phyloP scores from a whole-genome alignment of 1,139 yeast species.

The Yamadazyma friedrichii region DNA sequence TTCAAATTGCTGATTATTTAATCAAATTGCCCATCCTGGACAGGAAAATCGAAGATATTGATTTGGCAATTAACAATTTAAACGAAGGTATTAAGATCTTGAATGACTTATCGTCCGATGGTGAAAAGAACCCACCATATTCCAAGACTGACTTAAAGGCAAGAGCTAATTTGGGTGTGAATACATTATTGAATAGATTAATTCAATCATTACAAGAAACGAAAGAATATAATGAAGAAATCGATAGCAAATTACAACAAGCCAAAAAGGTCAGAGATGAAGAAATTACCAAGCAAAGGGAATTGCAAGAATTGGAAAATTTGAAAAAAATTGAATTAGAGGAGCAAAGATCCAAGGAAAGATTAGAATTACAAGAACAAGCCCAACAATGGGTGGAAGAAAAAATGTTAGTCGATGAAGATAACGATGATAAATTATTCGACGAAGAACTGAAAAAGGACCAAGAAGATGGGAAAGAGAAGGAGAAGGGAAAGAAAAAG shows the following conservation, averaged over 20 bases:
- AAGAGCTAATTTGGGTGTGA: slow-evolving; percentile 81
- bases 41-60: slow-evolving; percentile 63
- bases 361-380: slow-evolving; percentile 72
- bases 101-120: slow-evolving; percentile 52
- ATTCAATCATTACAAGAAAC: slow-evolving; percentile 74
- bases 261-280: slow-evolving; percentile 68
- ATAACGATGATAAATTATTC: slow-evolving; percentile 35
- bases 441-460: slow-evolving; percentile 27
- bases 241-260: slow-evolving; percentile 62
- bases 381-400: slow-evolving; percentile 80
- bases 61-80: slow-evolving; percentile 55
- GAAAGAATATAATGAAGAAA: slow-evolving; percentile 57
- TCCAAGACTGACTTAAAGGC: slow-evolving; percentile 77
- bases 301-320: slow-evolving; percentile 38
- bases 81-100: slow-evolving; percentile 62
- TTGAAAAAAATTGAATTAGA: slow-evolving; percentile 42
- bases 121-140: slow-evolving; percentile 64
- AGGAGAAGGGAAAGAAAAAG: slow-evolving; percentile 15
- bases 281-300: slow-evolving; percentile 45
- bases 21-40: slow-evolving; percentile 61
- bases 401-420: slow-evolving; percentile 35
- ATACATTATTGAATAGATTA: slow-evolving; percentile 70
- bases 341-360: slow-evolving; percentile 62
- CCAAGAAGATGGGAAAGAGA: slow-evolving; percentile 17
- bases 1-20: slow-evolving; percentile 82